Conservation (phyloP, 768 basidiomycete genomes). For the Phaffia australis region DNA sequence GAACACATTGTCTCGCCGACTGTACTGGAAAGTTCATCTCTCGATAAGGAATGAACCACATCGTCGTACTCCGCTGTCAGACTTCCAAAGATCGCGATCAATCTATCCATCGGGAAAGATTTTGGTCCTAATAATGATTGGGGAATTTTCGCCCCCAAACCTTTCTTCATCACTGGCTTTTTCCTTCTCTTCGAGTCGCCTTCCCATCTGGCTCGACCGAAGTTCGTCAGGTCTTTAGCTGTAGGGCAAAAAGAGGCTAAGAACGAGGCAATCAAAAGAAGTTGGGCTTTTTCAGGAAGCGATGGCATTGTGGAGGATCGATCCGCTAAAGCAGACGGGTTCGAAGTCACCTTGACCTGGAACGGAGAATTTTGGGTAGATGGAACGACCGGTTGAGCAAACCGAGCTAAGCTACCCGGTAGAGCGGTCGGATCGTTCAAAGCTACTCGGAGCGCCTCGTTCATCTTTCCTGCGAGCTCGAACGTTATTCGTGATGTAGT, state of each 20-base stretch:
- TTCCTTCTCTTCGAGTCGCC: constrained; percentile 15
- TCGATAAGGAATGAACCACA: not conserved
- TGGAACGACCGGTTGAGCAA: not conserved
- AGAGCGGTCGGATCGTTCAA: constrained; percentile 11
- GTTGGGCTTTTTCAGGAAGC: constrained; percentile 12
- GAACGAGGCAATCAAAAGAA: constrained; percentile 17
- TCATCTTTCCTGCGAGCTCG: constrained; percentile 6
- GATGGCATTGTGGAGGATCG: not conserved
- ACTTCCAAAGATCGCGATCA: constrained; percentile 23
- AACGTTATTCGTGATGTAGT: not conserved
- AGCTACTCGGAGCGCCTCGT: constrained; percentile 13
- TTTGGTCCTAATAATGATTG: constrained; percentile 5
- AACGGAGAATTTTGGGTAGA: not conserved
- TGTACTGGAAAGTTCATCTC: constrained; percentile 10
- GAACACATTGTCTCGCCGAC: constrained; percentile 18
- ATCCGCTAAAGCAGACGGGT: not conserved
- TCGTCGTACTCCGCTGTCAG: constrained; percentile 22
- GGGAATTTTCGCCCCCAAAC: constrained; percentile 3
- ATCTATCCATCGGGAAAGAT: constrained; percentile 8
- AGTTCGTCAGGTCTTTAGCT: constrained; percentile 16
- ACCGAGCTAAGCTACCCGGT: constrained; percentile 8
- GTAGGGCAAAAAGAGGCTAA: constrained; percentile 16
- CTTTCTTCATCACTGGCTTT: constrained; percentile 8
- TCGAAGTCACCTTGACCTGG: not conserved
- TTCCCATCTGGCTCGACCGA: constrained; percentile 20